Evolutionary conservation across 139 green algal species (phyloP).

Genomic region (Deuterostichococcus epilithicus): DNA sequence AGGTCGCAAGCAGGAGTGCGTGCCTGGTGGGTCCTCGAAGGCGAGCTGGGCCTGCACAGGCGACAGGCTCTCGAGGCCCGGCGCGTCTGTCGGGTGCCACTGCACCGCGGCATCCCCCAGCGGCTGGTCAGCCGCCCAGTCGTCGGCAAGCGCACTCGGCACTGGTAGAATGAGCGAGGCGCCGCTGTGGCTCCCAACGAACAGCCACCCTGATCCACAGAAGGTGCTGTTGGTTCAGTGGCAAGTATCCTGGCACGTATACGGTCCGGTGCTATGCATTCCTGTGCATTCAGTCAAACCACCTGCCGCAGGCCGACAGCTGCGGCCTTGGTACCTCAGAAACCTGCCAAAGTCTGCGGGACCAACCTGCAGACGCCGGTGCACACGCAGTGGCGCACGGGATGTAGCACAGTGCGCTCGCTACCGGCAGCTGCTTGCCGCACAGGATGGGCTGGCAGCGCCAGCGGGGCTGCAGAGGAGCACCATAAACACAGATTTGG

Average conservation of each 20-base stretch:
- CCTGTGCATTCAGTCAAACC: background rate
- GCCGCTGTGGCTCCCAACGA: background rate
- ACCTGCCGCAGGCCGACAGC: background rate
- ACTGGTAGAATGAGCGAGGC: background rate
- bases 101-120: background rate
- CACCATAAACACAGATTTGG: too few relatives aligned
- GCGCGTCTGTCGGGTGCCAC: constrained; percentile 18
- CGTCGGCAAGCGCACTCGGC: background rate
- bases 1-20: background rate
- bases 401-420: background rate
- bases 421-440: background rate
- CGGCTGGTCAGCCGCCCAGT: background rate
- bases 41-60: constrained; percentile 24
- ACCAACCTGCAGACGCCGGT: too few relatives aligned
- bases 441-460: background rate
- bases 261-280: background rate
- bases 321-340: background rate
- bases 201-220: background rate
- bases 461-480: background rate
- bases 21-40: constrained; percentile 23
- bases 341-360: background rate
- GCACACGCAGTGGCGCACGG: too few relatives aligned
- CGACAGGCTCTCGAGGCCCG: constrained; percentile 33
- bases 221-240: background rate
- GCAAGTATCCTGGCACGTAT: background rate